Evolutionary conservation across 2,329 filamentous ascomycete genomes (phyloP).

Genomic region (Aspergillus quadrilineatus): DNA sequence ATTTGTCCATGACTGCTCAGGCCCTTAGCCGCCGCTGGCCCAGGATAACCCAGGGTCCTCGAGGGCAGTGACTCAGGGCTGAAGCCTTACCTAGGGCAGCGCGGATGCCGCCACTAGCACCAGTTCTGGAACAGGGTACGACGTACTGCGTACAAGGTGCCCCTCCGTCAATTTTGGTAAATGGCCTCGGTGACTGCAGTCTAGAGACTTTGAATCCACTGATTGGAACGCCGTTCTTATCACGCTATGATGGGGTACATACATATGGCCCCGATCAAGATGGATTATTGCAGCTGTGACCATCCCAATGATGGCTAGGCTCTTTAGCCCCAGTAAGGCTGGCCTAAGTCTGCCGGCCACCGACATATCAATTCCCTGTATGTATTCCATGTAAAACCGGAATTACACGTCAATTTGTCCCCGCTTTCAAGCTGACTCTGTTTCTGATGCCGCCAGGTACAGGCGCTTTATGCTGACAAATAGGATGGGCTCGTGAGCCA

Average conservation of each 20-base stretch:
- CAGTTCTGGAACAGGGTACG: slow-evolving; percentile 8
- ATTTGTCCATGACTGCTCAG: too few species aligned
- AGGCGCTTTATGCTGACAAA: background rate
- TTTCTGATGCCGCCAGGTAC: slow-evolving; percentile 1
- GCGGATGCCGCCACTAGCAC: slow-evolving; percentile 9
- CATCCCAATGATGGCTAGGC: slow-evolving; percentile 7
- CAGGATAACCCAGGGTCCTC: slow-evolving; percentile 9
- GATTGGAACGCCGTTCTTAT: slow-evolving; percentile 18
- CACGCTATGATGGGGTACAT: slow-evolving; percentile 18
- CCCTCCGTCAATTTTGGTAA: background rate
- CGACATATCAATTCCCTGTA: slow-evolving; percentile 1
- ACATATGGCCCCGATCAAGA: slow-evolving; percentile 3
- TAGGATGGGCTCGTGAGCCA: background rate
- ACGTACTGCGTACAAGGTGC: slow-evolving; percentile 17
- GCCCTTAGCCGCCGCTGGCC: background rate
- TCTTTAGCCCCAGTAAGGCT: slow-evolving; percentile 23
- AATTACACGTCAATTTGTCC: background rate
- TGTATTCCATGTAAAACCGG: background rate
- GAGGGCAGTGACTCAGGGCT: background rate
- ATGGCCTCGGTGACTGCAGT: slow-evolving; percentile 15
- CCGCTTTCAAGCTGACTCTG: background rate
- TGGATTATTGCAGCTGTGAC: background rate
- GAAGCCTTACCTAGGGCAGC: slow-evolving; percentile 9
- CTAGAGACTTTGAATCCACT: background rate
- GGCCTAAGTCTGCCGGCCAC: slow-evolving; percentile 9